Conservation (phyloP, 2,329 filamentous ascomycete genomes). For the Fusarium ramigenum region DNA sequence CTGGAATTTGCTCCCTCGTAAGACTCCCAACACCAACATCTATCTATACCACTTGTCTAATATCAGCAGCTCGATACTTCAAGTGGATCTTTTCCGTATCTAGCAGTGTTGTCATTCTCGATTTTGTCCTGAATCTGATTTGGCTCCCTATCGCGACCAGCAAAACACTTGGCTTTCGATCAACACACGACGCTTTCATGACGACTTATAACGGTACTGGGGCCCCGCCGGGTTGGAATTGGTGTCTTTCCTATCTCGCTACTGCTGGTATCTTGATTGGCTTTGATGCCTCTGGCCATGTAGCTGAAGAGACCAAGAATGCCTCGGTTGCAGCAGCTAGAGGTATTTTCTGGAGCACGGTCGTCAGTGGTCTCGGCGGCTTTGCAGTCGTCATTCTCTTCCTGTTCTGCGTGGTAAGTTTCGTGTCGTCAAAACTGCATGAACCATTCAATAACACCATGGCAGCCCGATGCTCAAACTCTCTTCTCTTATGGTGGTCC, state of each 20-base stretch:
- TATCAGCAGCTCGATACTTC: background rate
- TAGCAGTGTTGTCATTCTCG: background rate
- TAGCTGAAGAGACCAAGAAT: background rate
- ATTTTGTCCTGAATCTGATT: background rate
- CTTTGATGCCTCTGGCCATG: background rate
- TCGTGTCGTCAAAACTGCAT: too few species aligned
- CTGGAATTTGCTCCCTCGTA: background rate
- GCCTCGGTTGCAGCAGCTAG: background rate
- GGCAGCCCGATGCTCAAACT: background rate
- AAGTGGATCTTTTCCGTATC: conserved; percentile 1
- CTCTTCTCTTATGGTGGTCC: background rate
- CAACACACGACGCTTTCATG: conserved; percentile 3
- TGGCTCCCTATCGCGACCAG: background rate
- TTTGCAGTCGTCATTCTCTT: background rate
- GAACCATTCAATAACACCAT: too few species aligned
- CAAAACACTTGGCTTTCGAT: background rate
- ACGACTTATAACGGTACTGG: background rate
- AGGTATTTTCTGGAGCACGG: background rate
- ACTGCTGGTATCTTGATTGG: background rate
- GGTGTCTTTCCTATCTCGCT: background rate
- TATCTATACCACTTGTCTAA: too few species aligned
- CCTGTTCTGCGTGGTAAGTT: background rate
- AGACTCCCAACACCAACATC: background rate
- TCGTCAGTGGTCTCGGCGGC: background rate
- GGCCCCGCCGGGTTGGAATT: background rate